Evolutionary conservation across 805 yeast species (phyloP).

Genomic region (Candida rishiriensis): DNA sequence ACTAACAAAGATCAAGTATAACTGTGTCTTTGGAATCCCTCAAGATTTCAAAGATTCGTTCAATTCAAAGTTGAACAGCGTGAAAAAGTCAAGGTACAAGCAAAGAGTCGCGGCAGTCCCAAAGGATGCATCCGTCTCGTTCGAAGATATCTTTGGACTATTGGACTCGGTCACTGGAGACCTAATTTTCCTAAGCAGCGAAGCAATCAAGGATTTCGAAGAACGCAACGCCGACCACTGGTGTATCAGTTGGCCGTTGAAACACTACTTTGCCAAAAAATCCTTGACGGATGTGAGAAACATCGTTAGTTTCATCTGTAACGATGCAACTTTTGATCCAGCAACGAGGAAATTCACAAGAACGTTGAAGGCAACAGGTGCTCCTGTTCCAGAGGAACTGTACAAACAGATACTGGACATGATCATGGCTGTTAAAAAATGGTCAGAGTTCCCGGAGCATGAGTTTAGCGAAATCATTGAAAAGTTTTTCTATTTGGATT

Average conservation of each 20-base stretch:
- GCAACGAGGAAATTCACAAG: conserved; percentile 5
- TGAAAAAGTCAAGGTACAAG: conserved; percentile 6
- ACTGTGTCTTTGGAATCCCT: conserved; percentile 13
- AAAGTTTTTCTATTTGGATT: conserved; percentile 12
- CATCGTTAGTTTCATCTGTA: conserved; percentile 10
- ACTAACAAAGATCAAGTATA: conserved; percentile 8
- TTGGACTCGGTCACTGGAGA: conserved; percentile 11
- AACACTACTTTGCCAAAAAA: conserved; percentile 10
- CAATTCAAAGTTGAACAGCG: conserved; percentile 1
- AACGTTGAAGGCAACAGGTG: not conserved
- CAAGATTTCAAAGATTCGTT: conserved; percentile 5
- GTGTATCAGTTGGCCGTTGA: conserved; percentile 7
- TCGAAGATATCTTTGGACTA: conserved; percentile 8
- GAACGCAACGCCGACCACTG: conserved; percentile 5
- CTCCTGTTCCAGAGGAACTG: not conserved
- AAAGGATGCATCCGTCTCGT: conserved; percentile 3
- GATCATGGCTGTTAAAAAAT: conserved; percentile 7
- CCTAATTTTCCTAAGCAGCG: conserved; percentile 6
- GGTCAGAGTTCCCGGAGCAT: conserved; percentile 3
- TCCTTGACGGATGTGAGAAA: conserved; percentile 8
- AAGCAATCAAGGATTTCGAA: conserved; percentile 9
- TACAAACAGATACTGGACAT: conserved; percentile 4
- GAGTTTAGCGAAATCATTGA: conserved; percentile 8
- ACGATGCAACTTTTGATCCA: conserved; percentile 4
- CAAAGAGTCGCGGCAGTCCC: conserved; percentile 6